These are phyloP conservation scores for Trypanosoma vivax DNA, from an alignment of 208 protist genomes.

Conservation along the genomic window DNA sequence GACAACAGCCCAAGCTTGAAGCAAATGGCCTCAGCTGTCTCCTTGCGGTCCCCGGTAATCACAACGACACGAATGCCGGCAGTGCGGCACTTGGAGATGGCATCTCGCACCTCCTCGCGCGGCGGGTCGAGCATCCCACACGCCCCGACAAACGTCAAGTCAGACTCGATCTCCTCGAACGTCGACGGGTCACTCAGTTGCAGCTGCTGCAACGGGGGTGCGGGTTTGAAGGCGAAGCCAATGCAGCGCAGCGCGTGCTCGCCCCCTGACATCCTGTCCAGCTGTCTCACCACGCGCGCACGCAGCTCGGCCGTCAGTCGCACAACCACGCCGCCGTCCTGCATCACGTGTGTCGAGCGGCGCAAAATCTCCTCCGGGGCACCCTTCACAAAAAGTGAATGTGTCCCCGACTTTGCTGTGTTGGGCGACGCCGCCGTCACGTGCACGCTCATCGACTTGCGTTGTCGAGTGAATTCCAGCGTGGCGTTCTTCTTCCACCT, in stretches of 20 bases:
- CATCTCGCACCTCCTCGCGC: conserved; percentile 80
- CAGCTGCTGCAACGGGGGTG: conserved; percentile 21
- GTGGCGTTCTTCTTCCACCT: conserved; percentile 63
- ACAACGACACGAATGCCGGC: conserved; percentile 97
- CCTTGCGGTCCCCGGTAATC: conserved; percentile 96
- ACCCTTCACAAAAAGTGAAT: conserved; percentile 91
- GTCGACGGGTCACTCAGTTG: conserved; percentile 42
- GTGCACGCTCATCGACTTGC: conserved; percentile 94
- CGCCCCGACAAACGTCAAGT: conserved; percentile 86
- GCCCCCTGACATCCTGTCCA: conserved; percentile 47
- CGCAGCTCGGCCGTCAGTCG: conserved; percentile 24
- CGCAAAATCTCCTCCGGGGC: conserved; percentile 91
- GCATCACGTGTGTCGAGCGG: conserved; percentile 66
- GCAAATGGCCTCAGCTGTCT: conserved; percentile 95
- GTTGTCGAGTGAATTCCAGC: conserved; percentile 92
- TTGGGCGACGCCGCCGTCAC: conserved; percentile 39
- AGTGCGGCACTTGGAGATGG: conserved; percentile 85
- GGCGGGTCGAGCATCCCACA: conserved; percentile 94
- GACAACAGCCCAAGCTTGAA: conserved; percentile 90
- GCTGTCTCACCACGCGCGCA: conserved; percentile 23
- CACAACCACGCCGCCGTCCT: conserved; percentile 38
- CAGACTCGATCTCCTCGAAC: conserved; percentile 75
- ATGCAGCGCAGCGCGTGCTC: conserved; percentile 74
- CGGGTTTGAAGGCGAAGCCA: conserved; percentile 67
- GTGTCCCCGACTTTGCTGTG: conserved; percentile 2